Evolutionary conservation across 768 basidiomycete genomes (phyloP), one percentile per base, ranked within the genome.

Genomic region (Suillus clintonianus): DNA sequence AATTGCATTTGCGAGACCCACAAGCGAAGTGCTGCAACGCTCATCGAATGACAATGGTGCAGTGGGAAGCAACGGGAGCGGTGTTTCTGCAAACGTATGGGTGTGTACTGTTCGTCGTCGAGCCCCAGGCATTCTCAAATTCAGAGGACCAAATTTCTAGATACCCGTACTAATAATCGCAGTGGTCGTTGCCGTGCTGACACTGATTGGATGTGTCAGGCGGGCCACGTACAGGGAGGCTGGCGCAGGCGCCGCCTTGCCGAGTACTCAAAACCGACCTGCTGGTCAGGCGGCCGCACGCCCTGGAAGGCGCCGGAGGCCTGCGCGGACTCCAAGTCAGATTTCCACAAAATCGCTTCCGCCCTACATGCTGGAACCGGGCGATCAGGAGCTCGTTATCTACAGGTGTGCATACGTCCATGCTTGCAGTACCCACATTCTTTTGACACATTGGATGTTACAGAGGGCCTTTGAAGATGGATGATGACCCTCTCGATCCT

Each of bases 351-450:
- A 83, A 34, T 92, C 89, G 6, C 73, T 94, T 36, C 92, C 92
- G 6, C 85, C 82, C 34, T 94, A 94, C 68, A 90, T 85, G 79
- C 92, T 92, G 75, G 92, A 94, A 64, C 91, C 92, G 0, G 92
- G 91, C 17, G 92, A 92, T 55, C 81, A 88, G 43, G 92, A 94
- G 72, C 80, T 94, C 34, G 92, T 94, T 6, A 86, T 94, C 59
- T 79, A 76, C 50, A 73, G 82, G 83, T 85, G 64, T 66, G 79
- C 10, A 32, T 51, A n/a, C 22, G 27, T 37, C 19, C n/a, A 22
- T 58, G 13, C 45, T 11, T 9, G 27, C 37, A 27, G 37, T 14
- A n/a, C 53, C 13, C 15, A 32, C 4, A 14, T 14, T 42, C 30
- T 58, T 58, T 53, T 39, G 39, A 63, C 30, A 19, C 6, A 1